phyloP scores from a whole-genome alignment of 2,329 filamentous ascomycete genomes.

The Myriangium duriaei region DNA sequence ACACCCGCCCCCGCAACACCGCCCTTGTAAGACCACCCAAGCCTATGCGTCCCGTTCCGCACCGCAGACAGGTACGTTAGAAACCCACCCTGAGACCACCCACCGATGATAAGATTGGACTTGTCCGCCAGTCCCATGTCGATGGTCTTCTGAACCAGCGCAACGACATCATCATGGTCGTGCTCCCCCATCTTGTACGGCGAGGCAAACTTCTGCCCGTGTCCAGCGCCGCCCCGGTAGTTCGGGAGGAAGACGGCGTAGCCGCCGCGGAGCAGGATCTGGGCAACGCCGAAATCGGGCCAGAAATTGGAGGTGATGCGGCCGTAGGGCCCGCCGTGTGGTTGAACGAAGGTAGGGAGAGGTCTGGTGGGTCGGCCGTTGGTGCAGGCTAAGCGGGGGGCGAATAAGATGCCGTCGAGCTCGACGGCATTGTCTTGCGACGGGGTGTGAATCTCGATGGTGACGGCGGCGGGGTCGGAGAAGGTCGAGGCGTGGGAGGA shows the following conservation, averaged over 20 bases:
- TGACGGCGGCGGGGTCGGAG: constrained; percentile 15
- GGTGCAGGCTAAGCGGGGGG: constrained; percentile 12
- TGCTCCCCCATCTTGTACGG: constrained; percentile 22
- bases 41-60: constrained; percentile 23
- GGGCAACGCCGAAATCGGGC: constrained; percentile 18
- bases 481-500: constrained; percentile 17
- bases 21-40: constrained; percentile 27
- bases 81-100: constrained; percentile 29
- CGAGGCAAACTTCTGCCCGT: constrained; percentile 23
- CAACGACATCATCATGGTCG: constrained; percentile 28
- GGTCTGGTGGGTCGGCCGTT: constrained; percentile 12
- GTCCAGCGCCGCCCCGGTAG: constrained; percentile 27
- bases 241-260: constrained; percentile 28
- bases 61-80: constrained; percentile 26
- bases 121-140: constrained; percentile 21
- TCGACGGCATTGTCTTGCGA: constrained; percentile 20
- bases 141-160: constrained; percentile 24
- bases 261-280: constrained; percentile 24
- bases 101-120: constrained; percentile 24
- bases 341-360: constrained; percentile 23
- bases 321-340: constrained; percentile 27
- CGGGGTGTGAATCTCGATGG: constrained; percentile 16
- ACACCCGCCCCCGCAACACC: constrained; percentile 27
- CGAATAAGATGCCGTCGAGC: constrained; percentile 21
- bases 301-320: constrained; percentile 22